These are phyloP conservation scores for Huntiella abstrusa DNA, from an alignment of 2,329 filamentous ascomycete genomes.

Conservation along the genomic window DNA sequence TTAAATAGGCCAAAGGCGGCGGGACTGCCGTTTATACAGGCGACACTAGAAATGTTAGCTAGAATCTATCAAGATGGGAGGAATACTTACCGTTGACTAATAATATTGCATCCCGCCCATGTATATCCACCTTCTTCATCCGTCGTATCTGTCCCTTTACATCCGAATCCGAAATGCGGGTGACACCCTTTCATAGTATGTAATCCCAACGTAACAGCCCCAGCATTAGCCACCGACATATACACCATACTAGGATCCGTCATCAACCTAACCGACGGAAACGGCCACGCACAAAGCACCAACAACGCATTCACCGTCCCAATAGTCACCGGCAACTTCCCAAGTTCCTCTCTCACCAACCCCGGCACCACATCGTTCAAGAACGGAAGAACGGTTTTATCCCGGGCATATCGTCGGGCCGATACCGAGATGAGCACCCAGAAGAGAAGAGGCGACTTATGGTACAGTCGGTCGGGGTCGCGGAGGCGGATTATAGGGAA, in stretches of 20 bases:
- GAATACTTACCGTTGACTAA: conserved; percentile 26
- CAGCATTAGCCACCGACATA: conserved; percentile 27
- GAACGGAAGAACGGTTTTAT: conserved; percentile 23
- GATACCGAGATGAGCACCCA: conserved; percentile 35
- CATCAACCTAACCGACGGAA: conserved; percentile 31
- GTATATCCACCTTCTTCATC: conserved; percentile 34
- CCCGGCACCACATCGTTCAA: conserved; percentile 27
- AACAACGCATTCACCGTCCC: conserved; percentile 33
- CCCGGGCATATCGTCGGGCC: conserved; percentile 29
- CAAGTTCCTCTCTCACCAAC: conserved; percentile 27
- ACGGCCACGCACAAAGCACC: conserved; percentile 31
- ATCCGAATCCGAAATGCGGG: conserved; percentile 27
- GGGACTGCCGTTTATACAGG: conserved; percentile 27
- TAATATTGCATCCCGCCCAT: conserved; percentile 34
- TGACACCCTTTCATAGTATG: conserved; percentile 34
- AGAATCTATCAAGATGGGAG: neutral
- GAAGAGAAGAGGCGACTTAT: conserved; percentile 29
- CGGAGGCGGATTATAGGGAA: conserved; percentile 30
- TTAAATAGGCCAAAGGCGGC: conserved; percentile 27
- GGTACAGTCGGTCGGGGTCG: conserved; percentile 32
- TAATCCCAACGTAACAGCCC: conserved; percentile 29
- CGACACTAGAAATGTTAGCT: conserved; percentile 17
- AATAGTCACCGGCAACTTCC: conserved; percentile 25
- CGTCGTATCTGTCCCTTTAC: conserved; percentile 24
- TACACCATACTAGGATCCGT: conserved; percentile 31